A percentile compares a stretch with the other conserved stretches of the same genome.
phyloP scores from a whole-genome alignment of 805 yeast genomes.

The Suhomyces sp. region DNA sequence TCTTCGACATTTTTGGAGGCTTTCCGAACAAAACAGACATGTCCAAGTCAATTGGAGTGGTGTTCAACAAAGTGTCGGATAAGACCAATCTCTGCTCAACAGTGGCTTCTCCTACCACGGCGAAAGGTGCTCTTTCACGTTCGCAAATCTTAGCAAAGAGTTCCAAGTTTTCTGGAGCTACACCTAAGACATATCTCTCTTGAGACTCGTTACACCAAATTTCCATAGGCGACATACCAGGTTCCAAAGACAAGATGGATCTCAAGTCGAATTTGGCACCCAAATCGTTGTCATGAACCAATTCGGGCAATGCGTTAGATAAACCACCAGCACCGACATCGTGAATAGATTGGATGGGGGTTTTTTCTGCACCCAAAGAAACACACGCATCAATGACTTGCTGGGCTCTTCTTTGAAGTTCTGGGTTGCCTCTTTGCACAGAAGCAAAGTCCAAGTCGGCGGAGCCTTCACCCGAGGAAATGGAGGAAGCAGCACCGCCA shows the following conservation, averaged over 20 bases:
- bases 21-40: slow-evolving; percentile 95
- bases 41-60: slow-evolving; percentile 91
- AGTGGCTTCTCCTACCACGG: slow-evolving; percentile 94
- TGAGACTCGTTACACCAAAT: slow-evolving; percentile 99
- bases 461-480: slow-evolving; percentile 94
- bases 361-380: slow-evolving; percentile 60
- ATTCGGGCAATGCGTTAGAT: slow-evolving; percentile 94
- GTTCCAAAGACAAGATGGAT: slow-evolving; percentile 85
- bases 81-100: slow-evolving; percentile 78
- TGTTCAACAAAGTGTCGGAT: slow-evolving; percentile 71
- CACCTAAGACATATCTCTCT: slow-evolving; percentile 95
- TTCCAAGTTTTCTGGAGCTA: slow-evolving; percentile 71
- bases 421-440: slow-evolving; percentile 99
- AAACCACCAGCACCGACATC: slow-evolving; percentile 99
- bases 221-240: slow-evolving; percentile 99
- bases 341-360: slow-evolving; percentile 91
- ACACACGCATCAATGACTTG: slow-evolving; percentile 95
- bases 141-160: slow-evolving; percentile 75
- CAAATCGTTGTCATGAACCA: slow-evolving; percentile 93
- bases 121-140: slow-evolving; percentile 95
- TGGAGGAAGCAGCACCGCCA: slow-evolving; percentile 99
- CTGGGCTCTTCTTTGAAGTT: slow-evolving; percentile 98
- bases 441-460: slow-evolving; percentile 97
- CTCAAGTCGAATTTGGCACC: slow-evolving; percentile 94
- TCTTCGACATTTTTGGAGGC: slow-evolving; percentile 91